Evolutionary conservation across 768 basidiomycete species (phyloP).

Genomic region (Trametes meyenii): DNA sequence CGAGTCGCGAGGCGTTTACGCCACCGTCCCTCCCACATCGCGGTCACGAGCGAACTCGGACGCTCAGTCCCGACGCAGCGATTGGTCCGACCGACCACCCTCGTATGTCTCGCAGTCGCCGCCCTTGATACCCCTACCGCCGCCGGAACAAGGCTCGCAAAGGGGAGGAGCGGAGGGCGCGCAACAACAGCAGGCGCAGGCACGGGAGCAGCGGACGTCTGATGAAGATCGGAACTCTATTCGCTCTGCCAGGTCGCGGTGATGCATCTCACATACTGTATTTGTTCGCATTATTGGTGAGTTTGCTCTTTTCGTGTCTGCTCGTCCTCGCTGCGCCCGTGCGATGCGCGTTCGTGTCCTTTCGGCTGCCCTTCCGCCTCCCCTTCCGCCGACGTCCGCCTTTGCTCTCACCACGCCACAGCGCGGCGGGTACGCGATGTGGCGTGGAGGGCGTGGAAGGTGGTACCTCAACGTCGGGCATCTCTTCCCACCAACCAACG

Average conservation of each 20-base stretch:
- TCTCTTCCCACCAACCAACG: conserved; percentile 18
- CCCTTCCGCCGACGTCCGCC: conserved; percentile 10
- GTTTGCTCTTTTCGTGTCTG: neutral
- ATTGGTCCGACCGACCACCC: conserved; percentile 24
- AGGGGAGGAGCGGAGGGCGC: neutral
- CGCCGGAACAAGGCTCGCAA: conserved; percentile 5
- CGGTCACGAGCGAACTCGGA: conserved; percentile 20
- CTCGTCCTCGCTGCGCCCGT: neutral
- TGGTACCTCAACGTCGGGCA: conserved; percentile 12
- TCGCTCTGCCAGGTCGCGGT: conserved; percentile 18
- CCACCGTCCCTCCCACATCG: conserved; percentile 9
- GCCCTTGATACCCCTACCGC: conserved; percentile 16
- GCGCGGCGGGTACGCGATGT: neutral
- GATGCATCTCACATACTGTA: conserved; percentile 20
- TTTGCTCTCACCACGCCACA: neutral
- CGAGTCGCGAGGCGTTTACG: conserved; percentile 19
- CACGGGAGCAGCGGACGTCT: conserved; percentile 7
- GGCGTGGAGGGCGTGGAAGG: conserved; percentile 21
- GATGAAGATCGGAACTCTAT: conserved; percentile 20
- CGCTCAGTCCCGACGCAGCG: conserved; percentile 15
- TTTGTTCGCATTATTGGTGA: conserved; percentile 24
- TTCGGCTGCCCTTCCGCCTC: conserved; percentile 1
- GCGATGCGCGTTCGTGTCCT: neutral
- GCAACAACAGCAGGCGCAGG: neutral
- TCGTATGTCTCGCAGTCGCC: conserved; percentile 26